Base-by-base conservation (phyloP, 148 eudicot species). In the Salicornia ramosissima region DNA sequence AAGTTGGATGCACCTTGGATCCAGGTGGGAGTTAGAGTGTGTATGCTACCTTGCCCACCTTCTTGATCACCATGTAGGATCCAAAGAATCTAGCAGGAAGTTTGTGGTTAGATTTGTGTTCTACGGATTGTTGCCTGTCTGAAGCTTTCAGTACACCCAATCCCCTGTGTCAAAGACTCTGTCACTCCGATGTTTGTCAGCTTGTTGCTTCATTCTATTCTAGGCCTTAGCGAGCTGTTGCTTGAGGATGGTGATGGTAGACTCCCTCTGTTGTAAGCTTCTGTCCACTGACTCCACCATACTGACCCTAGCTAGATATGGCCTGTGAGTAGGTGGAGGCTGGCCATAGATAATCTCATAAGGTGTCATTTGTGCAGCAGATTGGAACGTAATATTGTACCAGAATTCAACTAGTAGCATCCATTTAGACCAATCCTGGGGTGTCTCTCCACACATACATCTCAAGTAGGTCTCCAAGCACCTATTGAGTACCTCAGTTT, bases 401-500 rank as follows among this genome's bases (percentile, higher is more conserved):
- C 57, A 47, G 25, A 25, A 66, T 6, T 66, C 69, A 3, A 42
- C 56, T 16, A 66, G 9, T 0, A 28, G 40, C 21, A 66, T 8
- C 56, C 57, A 66, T 36, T 49, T 30, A 16, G 5, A 29, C 69
- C 26, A 66, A 0, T 30, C 57, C 9, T 18, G 2, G 18, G 57
- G 69, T 0, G 7, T 4, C 1, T 66, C 16, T 0, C 5, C 3
- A 19, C 56, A 28, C 25, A 50, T 49, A 19, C 69, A 66, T 12
- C 69, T 66, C 15, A 66, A 22, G 4, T 47, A 66, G 16, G 25
- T 29, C 40, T 66, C 69, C 15, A 66, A 10, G 6, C 56, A 47
- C 8, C 69, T 47, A 7, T 66, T 66, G 2, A 66, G 1, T 2
- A 64, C 68, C 15, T 43, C 47, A 6, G 8, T 43, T 43, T 43